A percentile compares a stretch with the other conserved stretches of the same genome.
Evolutionary conservation across 2,329 filamentous ascomycete species (phyloP).

Genomic region (Colletotrichum sidae): DNA sequence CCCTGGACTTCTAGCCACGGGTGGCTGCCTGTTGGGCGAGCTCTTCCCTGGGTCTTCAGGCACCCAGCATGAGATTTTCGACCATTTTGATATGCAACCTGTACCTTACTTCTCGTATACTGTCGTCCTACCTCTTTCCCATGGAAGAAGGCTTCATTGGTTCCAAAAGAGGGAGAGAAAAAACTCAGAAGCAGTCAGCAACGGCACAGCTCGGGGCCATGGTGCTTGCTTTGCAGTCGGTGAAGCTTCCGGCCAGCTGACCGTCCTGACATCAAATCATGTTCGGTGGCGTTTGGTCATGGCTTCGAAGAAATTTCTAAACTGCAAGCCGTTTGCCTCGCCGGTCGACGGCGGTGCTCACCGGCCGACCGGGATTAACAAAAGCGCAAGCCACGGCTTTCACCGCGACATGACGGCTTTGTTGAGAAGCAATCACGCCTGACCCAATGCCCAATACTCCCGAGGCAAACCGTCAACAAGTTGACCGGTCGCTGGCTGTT

Average conservation of each 20-base stretch:
- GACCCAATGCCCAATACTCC: neutral
- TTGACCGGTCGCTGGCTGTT: neutral
- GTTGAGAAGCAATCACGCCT: slow-evolving; percentile 10
- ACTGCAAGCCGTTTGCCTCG: neutral
- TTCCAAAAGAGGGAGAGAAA: neutral
- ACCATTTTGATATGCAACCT: slow-evolving; percentile 3
- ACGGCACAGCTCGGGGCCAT: neutral
- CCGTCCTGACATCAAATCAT: slow-evolving; percentile 1
- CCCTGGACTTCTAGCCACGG: slow-evolving; percentile 13
- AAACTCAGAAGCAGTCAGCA: neutral
- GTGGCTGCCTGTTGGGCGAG: slow-evolving; percentile 31
- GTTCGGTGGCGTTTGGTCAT: neutral
- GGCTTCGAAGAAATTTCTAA: neutral
- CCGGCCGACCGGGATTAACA: neutral
- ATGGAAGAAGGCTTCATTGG: neutral
- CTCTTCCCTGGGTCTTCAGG: slow-evolving; percentile 19
- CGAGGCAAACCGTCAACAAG: no score
- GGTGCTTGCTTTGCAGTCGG: neutral
- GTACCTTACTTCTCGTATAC: slow-evolving; percentile 33
- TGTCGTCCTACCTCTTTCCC: slow-evolving; percentile 13
- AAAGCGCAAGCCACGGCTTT: neutral
- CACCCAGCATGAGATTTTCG: slow-evolving; percentile 2
- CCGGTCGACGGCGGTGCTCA: neutral
- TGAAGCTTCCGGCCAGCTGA: slow-evolving; percentile 2
- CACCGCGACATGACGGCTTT: neutral